Conservation (phyloP, 129 eudicot species). For the Ambrosia artemisiifolia region DNA sequence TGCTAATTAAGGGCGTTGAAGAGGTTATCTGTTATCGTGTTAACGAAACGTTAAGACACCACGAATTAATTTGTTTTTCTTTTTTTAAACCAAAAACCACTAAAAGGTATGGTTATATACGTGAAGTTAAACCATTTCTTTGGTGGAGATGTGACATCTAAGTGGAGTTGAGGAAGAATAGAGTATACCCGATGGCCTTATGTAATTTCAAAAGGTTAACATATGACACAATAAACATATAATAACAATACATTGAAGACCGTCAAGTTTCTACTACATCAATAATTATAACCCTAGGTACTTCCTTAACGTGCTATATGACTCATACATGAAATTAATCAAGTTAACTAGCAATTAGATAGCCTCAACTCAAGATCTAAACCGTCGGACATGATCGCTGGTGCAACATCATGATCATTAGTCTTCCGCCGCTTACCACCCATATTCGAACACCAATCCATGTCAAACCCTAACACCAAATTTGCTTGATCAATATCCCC, state of each 20-base stretch:
- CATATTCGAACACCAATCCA: slow-evolving; percentile 1
- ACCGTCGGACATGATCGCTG: slow-evolving; percentile 1
- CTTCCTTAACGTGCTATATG: slow-evolving; percentile 27
- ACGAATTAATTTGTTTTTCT: too few relatives aligned
- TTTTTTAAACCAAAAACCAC: too few relatives aligned
- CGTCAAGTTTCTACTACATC: slow-evolving; percentile 8
- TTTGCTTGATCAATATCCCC: slow-evolving; percentile 28
- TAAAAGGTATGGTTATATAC: too few relatives aligned
- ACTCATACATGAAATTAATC: slow-evolving; percentile 12
- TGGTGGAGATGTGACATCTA: too few relatives aligned
- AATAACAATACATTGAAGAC: slow-evolving; percentile 4
- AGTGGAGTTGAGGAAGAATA: too few relatives aligned
- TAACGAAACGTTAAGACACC: too few relatives aligned
- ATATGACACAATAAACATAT: neutral
- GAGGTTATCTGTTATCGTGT: too few relatives aligned
- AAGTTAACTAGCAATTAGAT: neutral
- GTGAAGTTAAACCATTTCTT: too few relatives aligned
- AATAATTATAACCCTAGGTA: neutral
- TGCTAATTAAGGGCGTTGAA: too few relatives aligned
- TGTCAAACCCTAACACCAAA: slow-evolving; percentile 35
- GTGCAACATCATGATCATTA: neutral
- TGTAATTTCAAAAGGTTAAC: neutral
- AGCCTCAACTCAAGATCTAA: slow-evolving; percentile 75
- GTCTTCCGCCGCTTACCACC: slow-evolving; percentile 46
- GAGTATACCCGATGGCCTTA: too few relatives aligned